phyloP scores from a whole-genome alignment of 768 basidiomycete genomes.

The Amanita rimosa region DNA sequence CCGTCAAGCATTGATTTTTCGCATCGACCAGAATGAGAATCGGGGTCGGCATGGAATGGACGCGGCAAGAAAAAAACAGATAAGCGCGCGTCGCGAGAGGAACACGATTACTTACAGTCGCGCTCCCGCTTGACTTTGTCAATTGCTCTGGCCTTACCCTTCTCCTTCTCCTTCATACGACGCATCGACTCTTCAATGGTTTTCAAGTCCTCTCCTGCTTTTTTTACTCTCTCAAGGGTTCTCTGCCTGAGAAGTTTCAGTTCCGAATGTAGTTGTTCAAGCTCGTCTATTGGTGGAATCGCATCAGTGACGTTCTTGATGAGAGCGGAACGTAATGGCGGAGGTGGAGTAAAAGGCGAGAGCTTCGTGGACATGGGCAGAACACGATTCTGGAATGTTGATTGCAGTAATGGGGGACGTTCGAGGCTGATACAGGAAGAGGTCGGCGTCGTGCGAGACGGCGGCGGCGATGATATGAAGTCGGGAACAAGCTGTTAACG shows the following conservation, averaged over 20 bases:
- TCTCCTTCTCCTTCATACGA: slow-evolving; percentile 65
- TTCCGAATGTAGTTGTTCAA: slow-evolving; percentile 53
- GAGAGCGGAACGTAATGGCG: slow-evolving; percentile 45
- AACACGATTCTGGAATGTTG: neutral
- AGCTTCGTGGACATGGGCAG: slow-evolving; percentile 51
- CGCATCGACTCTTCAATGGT: slow-evolving; percentile 70
- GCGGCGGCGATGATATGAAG: slow-evolving; percentile 19
- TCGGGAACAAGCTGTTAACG: slow-evolving; percentile 27
- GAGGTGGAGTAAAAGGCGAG: slow-evolving; percentile 33
- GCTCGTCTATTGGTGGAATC: slow-evolving; percentile 64
- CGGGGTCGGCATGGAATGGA: neutral
- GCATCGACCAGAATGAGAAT: neutral
- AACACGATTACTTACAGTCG: slow-evolving; percentile 47
- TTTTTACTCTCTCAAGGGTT: slow-evolving; percentile 53
- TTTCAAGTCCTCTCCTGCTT: slow-evolving; percentile 66
- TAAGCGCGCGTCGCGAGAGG: slow-evolving; percentile 1
- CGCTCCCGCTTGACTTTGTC: slow-evolving; percentile 67
- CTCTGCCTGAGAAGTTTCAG: slow-evolving; percentile 41
- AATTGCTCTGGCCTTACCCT: slow-evolving; percentile 58
- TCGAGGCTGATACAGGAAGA: neutral
- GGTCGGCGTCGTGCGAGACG: slow-evolving; percentile 11
- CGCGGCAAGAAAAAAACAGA: neutral
- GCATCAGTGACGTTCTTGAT: slow-evolving; percentile 53
- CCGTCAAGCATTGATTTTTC: too few relatives aligned
- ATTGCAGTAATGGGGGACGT: neutral